Evolutionary conservation across 163 green algal species (phyloP), one percentile per base, ranked within the genome.

Genomic region (Coccomyxa subellipsoidea): DNA sequence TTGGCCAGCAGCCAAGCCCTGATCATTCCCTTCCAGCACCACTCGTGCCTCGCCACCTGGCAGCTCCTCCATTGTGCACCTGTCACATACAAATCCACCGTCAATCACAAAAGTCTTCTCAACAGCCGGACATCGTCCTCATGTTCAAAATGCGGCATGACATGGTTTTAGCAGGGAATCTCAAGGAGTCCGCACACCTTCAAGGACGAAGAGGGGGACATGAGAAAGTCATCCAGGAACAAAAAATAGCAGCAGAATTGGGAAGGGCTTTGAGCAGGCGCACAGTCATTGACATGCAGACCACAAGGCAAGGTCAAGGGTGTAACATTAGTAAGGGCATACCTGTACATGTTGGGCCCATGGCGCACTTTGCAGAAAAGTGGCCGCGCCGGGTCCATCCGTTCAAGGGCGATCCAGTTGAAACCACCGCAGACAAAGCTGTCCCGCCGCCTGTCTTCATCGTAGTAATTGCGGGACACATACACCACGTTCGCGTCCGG

Each of bases 1-100:
- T 88, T 99, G 97, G 37, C 97, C 97, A 21, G 94, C 81, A 10
- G 96, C 96, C 59, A 99, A 84, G 12, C 96, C 97, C 88, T 99
- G 96, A 83, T 99, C 96, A 80, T 94, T 88, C 18, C 84, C 87
- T 18, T 92, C 87, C 77, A 98, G 82, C 70, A 82, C 40, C 31
- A 98, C 89, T 34, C 9, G 53, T 6, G 69, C 80, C 38, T 70
- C 36, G 59, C 54, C 47, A 35, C 72, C 40, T 15, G 76, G 54
- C 31, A 86, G 69, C 83, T 37, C 35, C 80, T 77, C 69, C 80
- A 69, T n/a, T 59, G 6, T 69, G 4, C 15, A 31, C 23, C 47
- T 59, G 47, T n/a, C n/a, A n/a, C n/a, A n/a, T n/a, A n/a, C n/a
- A n/a, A n/a, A n/a, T n/a, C n/a, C n/a, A n/a, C n/a, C n/a, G n/a